A percentile compares a stretch with the other conserved stretches of the same genome.
Evolutionary conservation across 768 basidiomycete genomes (phyloP).

Genomic region (Candolleomyces efflorescens): DNA sequence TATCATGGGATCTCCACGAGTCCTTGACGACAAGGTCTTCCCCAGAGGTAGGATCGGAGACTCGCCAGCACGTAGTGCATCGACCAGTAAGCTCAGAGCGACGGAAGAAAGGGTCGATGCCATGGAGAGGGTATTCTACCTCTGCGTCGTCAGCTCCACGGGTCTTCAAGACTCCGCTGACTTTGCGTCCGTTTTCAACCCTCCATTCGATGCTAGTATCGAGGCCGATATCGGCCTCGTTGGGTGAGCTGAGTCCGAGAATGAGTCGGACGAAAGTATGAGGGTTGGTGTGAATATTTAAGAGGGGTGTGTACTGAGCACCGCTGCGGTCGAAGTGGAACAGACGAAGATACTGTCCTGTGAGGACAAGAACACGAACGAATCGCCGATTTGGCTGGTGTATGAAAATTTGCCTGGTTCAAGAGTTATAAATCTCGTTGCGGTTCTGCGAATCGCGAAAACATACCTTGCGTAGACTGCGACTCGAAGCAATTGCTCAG

Average conservation of each 20-base stretch:
- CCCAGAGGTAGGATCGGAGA: background rate
- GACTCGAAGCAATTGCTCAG: background rate
- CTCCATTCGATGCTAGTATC: background rate
- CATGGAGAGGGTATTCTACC: background rate
- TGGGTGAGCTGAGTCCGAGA: background rate
- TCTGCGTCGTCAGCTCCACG: background rate
- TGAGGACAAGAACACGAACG: background rate
- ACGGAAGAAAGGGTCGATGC: background rate
- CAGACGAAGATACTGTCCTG: background rate
- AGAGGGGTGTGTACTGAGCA: background rate
- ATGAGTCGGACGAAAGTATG: background rate
- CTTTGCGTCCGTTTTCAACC: background rate
- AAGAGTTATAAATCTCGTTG: background rate
- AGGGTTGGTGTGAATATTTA: background rate
- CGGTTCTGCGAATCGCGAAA: background rate
- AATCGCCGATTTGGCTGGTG: background rate
- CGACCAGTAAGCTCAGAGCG: background rate
- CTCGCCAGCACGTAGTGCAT: background rate
- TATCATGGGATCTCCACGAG: background rate
- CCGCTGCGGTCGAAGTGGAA: background rate
- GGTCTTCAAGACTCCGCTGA: background rate
- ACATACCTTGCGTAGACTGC: background rate
- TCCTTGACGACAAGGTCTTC: background rate
- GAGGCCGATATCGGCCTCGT: background rate
- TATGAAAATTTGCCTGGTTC: background rate